Percentiles rank a stretch among this genome's conserved stretches.
These are phyloP conservation scores for Apiospora rasikravindrae DNA, from an alignment of 2,329 filamentous ascomycete species.

Conservation along the genomic window DNA sequence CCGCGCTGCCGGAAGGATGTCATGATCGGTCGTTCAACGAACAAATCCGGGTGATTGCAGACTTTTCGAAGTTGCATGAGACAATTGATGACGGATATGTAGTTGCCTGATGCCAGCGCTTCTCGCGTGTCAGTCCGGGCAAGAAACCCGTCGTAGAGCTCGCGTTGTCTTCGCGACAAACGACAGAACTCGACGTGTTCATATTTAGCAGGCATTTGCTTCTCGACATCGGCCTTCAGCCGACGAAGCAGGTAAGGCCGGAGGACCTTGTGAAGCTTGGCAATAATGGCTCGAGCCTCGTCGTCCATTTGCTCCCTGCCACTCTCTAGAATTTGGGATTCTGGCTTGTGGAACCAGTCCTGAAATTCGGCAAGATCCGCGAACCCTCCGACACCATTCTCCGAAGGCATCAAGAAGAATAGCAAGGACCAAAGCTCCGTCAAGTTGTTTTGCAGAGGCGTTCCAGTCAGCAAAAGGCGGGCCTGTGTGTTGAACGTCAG, in stretches of 20 bases:
- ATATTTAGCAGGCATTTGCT: conserved; percentile 98
- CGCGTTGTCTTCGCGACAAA: conserved; percentile 91
- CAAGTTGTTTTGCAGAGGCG: conserved; percentile 94
- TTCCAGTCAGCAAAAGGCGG: conserved; percentile 87
- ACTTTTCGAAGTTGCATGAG: conserved; percentile 97
- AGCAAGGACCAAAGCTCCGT: conserved; percentile 96
- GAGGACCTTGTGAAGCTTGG: conserved; percentile 91
- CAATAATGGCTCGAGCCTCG: conserved; percentile 88
- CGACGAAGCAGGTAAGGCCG: conserved; percentile 89
- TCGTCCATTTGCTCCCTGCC: conserved; percentile 93
- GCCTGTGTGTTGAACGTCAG: conserved; percentile 91
- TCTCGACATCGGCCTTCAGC: conserved; percentile 95
- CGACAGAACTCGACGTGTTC: conserved; percentile 97
- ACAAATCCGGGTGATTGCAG: conserved; percentile 97
- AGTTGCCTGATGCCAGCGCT: conserved; percentile 90
- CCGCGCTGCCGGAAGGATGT: conserved; percentile 92
- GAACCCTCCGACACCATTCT: conserved; percentile 86
- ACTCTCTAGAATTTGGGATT: conserved; percentile 94
- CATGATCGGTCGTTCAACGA: conserved; percentile 94
- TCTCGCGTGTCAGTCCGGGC: conserved; percentile 87
- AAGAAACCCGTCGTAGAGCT: conserved; percentile 96
- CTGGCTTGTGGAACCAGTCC: conserved; percentile 92
- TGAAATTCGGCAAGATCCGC: conserved; percentile 96
- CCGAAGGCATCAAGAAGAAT: conserved; percentile 94
- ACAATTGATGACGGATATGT: conserved; percentile 97